Percentiles rank a stretch among this genome's conserved stretches.
phyloP scores from a whole-genome alignment of 352 stramenopile genomes.

The Pythium rhizo-oryzae region DNA sequence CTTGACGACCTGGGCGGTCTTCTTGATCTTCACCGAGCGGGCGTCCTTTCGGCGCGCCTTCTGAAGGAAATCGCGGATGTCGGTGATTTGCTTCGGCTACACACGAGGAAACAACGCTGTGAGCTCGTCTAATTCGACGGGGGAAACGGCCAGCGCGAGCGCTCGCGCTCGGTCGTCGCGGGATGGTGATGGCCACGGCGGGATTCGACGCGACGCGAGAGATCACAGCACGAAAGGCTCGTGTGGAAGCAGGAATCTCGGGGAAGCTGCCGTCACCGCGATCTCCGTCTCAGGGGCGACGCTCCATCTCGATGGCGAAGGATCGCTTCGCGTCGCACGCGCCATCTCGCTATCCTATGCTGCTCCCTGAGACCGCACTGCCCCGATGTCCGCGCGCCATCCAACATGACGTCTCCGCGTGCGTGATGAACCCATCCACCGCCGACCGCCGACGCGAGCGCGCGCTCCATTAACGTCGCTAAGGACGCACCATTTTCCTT shows the following conservation, averaged over 20 bases:
- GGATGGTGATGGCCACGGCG: no score
- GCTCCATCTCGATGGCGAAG: no score
- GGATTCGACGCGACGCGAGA: no score
- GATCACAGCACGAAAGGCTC: no score
- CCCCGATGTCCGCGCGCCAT: no score
- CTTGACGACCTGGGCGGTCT: slow-evolving; percentile 97
- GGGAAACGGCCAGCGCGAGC: not conserved
- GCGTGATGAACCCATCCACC: not conserved
- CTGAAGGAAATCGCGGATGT: slow-evolving; percentile 99
- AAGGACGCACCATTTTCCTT: slow-evolving; percentile 79
- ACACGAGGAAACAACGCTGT: slow-evolving; percentile 19
- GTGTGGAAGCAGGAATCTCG: no score
- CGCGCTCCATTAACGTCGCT: not conserved
- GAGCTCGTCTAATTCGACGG: not conserved
- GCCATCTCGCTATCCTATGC: no score
- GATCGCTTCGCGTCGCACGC: no score
- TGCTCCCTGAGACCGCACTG: no score
- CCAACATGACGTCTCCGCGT: no score
- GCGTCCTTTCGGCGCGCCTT: slow-evolving; percentile 98
- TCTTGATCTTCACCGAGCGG: slow-evolving; percentile 99
- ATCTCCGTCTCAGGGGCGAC: no score
- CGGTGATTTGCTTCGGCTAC: slow-evolving; percentile 98
- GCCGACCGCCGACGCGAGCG: not conserved
- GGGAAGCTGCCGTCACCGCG: no score
- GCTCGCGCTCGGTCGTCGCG: not conserved